phyloP scores from a whole-genome alignment of 1,284 basidiomycete species.

The Ustilago hordei region DNA sequence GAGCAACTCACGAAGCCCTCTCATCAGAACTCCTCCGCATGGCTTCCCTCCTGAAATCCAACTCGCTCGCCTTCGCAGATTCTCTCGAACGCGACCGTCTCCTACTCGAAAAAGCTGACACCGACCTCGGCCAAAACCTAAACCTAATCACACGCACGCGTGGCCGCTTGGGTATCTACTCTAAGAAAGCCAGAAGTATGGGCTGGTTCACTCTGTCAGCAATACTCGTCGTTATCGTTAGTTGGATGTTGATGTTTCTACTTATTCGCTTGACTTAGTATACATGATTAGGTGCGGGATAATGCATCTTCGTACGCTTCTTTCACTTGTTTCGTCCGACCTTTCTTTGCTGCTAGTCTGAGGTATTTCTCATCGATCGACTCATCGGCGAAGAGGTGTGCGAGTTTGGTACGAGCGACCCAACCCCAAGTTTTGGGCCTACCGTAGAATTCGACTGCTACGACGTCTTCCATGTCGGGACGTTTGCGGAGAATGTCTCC shows the following conservation, averaged over 20 bases:
- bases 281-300: neutral
- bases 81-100: conserved; percentile 66
- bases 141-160: conserved; percentile 68
- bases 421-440: conserved; percentile 28
- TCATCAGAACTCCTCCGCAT: conserved; percentile 67
- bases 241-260: conserved; percentile 67
- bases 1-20: conserved; percentile 62
- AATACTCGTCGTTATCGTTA: conserved; percentile 60
- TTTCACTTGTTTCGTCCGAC: conserved; percentile 20
- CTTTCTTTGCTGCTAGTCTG: conserved; percentile 24
- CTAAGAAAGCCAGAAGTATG: conserved; percentile 63
- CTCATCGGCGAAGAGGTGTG: conserved; percentile 14
- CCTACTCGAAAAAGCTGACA: conserved; percentile 61
- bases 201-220: conserved; percentile 66
- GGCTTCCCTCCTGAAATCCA: conserved; percentile 63
- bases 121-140: conserved; percentile 57
- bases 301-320: conserved; percentile 35
- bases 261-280: conserved; percentile 64
- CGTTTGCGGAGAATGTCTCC: neutral
- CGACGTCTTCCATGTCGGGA: conserved; percentile 7
- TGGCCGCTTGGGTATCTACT: conserved; percentile 64
- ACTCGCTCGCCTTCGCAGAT: conserved; percentile 63
- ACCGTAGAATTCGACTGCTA: conserved; percentile 34
- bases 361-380: conserved; percentile 25
- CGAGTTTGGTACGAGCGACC: conserved; percentile 15